Evolutionary conservation across 2,329 filamentous ascomycete genomes (phyloP), one percentile per base, ranked within the genome.

Genomic region (Sporothrix mexicana): DNA sequence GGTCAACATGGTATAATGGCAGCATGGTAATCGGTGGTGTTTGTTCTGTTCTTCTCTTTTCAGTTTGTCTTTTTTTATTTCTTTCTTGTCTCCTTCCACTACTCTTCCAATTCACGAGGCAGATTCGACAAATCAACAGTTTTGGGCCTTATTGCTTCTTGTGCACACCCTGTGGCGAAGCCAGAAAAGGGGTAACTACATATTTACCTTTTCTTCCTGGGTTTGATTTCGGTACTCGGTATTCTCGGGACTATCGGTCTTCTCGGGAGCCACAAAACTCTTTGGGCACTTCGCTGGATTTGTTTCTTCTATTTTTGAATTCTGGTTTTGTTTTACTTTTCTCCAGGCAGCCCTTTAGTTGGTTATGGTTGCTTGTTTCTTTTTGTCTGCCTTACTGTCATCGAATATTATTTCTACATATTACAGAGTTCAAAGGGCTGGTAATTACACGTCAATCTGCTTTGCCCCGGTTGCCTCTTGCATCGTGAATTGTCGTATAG

Each of bases 391-490:
- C 47, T 25, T 15, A 25, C 45, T 15, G 2, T 17, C 5, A 23
- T 36, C 30, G 30, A 36, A 36, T 6, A 12, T 25, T 47, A 20
- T 10, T 47, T 23, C 10, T 47, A 20, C 36, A n/a, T 20, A 36
- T 23, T n/a, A 5, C 9, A 20, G 30, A 36, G 7, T 36, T 36
- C 30, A 36, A 36, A 36, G 4, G 30, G 30, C 30, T 36, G 30
- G 30, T 36, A n/a, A n/a, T n/a, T n/a, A 36, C 30, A 36, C 30
- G 30, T 36, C 30, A 36, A 36, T 36, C 2, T 3, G 5, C 4
- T 5, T 10, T 64, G 43, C 36, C 59, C 41, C n/a, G 36, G 59
- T 64, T 47, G 61, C 61, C 41, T 64, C n/a, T 45, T 20, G 41
- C 8, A 20, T 15, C 41, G 25, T n/a, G 6, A 36, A 62, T 10